These are phyloP conservation scores for Thozetella sp. DNA, from an alignment of 495 filamentous ascomycete genomes.

Conservation along the genomic window DNA sequence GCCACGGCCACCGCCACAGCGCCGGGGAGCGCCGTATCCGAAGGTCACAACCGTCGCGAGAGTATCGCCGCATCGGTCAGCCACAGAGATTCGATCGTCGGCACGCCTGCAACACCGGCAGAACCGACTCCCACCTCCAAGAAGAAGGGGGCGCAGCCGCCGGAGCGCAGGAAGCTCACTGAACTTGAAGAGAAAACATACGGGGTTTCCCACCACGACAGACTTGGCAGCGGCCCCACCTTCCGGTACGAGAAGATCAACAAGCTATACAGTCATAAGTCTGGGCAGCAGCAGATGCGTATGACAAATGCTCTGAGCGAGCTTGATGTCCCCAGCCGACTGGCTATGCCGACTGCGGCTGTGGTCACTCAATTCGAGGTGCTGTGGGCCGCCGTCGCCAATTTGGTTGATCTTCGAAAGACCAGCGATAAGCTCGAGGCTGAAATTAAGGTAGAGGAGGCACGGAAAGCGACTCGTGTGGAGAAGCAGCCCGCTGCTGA, in stretches of 20 bases:
- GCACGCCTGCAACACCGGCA: conserved; percentile 30
- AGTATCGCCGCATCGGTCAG: conserved; percentile 41
- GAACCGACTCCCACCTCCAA: conserved; percentile 30
- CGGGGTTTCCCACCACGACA: conserved; percentile 85
- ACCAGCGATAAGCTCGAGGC: conserved; percentile 81
- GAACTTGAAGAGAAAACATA: conserved; percentile 75
- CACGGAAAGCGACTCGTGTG: conserved; percentile 55
- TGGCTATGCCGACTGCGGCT: conserved; percentile 83
- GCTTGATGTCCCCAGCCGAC: conserved; percentile 73
- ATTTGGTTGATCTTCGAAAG: conserved; percentile 81
- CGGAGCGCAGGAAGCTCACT: conserved; percentile 67
- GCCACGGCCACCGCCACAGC: conserved; percentile 40
- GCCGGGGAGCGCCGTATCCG: conserved; percentile 32
- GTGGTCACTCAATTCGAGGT: conserved; percentile 82
- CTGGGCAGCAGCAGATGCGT: conserved; percentile 76
- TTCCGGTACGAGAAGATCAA: conserved; percentile 86
- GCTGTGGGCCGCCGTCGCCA: conserved; percentile 72
- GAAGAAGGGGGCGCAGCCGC: conserved; percentile 52
- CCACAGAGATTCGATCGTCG: conserved; percentile 53
- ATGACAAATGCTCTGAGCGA: conserved; percentile 78
- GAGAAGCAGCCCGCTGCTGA: conserved; percentile 44
- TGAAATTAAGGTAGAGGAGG: conserved; percentile 75
- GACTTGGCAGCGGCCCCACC: conserved; percentile 67
- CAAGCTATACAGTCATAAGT: conserved; percentile 83
- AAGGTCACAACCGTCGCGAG: conserved; percentile 46